phyloP scores from a whole-genome alignment of 1,139 yeast genomes.

The Scheffersomyces parashehatae region DNA sequence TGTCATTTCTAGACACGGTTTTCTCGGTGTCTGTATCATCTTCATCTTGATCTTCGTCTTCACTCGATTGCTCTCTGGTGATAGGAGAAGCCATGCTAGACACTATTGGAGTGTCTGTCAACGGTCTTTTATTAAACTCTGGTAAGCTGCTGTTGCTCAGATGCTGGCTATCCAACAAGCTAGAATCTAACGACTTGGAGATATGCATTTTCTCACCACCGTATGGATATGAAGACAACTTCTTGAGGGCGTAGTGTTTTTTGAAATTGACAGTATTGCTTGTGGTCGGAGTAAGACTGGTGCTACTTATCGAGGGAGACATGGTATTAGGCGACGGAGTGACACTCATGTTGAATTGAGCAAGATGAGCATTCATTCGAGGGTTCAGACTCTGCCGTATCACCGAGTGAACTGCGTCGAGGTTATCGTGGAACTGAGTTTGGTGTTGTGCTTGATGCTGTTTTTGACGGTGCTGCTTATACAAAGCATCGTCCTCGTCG shows the following conservation, averaged over 20 bases:
- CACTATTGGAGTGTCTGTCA: slow-evolving; percentile 70
- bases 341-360: slow-evolving; percentile 12
- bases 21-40: slow-evolving; percentile 2
- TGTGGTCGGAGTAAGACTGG: slow-evolving; percentile 5
- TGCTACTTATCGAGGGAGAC: slow-evolving; percentile 9
- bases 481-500: background rate
- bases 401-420: background rate
- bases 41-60: slow-evolving; percentile 21
- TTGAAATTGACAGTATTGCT: slow-evolving; percentile 3
- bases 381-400: background rate
- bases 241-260: slow-evolving; percentile 9
- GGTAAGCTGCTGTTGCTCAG: slow-evolving; percentile 39
- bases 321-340: slow-evolving; percentile 14
- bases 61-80: slow-evolving; percentile 32
- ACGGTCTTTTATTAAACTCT: slow-evolving; percentile 66
- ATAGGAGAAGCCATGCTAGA: slow-evolving; percentile 57
- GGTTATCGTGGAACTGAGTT: slow-evolving; percentile 3
- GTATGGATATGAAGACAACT: slow-evolving; percentile 15
- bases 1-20: background rate
- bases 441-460: slow-evolving; percentile 4
- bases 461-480: slow-evolving; percentile 3
- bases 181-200: slow-evolving; percentile 33
- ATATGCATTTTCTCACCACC: slow-evolving; percentile 11
- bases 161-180: slow-evolving; percentile 17
- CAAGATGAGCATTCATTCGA: slow-evolving; percentile 2